Conservation (phyloP, 176 grass and related monocot species). For the Raddia distichophylla region DNA sequence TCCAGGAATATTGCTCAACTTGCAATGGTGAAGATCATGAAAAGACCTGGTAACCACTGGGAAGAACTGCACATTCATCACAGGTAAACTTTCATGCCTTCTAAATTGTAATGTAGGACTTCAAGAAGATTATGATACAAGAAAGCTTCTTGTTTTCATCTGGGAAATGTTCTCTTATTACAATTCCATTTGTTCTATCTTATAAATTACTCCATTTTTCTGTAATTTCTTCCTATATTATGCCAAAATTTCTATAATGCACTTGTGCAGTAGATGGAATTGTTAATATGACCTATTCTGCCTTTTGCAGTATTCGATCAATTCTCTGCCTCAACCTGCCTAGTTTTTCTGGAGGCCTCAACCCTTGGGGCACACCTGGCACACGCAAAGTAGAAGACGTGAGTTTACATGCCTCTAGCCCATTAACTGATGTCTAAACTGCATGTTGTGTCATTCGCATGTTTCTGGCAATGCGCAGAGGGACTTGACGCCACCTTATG, state of each 20-base stretch:
- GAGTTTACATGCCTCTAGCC: conserved; percentile 20
- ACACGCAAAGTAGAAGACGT: conserved; percentile 48
- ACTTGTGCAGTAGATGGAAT: conserved; percentile 17
- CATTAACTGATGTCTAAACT: not conserved
- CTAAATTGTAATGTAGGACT: not conserved
- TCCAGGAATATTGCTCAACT: conserved; percentile 92
- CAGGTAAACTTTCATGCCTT: conserved; percentile 50
- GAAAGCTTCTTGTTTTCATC: not conserved
- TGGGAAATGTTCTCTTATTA: not conserved
- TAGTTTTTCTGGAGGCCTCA: conserved; percentile 76
- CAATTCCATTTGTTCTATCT: conserved; percentile 1
- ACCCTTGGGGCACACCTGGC: conserved; percentile 70
- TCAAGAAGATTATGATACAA: not conserved
- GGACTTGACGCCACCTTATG: conserved; percentile 64
- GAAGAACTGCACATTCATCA: conserved; percentile 74
- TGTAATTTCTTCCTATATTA: not conserved
- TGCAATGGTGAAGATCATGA: conserved; percentile 92
- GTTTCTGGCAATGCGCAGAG: conserved; percentile 47
- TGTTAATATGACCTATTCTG: not conserved
- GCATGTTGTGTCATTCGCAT: not conserved
- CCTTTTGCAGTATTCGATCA: conserved; percentile 65
- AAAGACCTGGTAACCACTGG: conserved; percentile 62
- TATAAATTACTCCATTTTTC: not conserved
- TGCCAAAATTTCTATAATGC: not conserved
- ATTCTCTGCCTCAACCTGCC: conserved; percentile 73